A percentile compares a stretch with the other conserved stretches of the same genome.
Evolutionary conservation across 1,139 yeast species (phyloP).

Genomic region (Kodamaea plutei): DNA sequence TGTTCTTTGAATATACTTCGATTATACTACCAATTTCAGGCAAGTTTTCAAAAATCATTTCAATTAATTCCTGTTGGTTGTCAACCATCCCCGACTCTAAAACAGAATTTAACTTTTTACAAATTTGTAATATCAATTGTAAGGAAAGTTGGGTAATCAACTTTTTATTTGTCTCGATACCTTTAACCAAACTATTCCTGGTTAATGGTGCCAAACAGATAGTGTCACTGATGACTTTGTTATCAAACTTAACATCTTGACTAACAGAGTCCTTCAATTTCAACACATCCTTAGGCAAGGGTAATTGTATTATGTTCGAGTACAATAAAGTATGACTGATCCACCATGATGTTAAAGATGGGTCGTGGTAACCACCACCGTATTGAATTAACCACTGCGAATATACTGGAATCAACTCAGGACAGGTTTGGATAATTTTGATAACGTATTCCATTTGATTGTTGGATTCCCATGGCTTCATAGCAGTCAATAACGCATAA

Average conservation of each 20-base stretch:
- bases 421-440: conserved; percentile 48
- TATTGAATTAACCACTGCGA: conserved; percentile 51
- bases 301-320: conserved; percentile 52
- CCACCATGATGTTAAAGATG: conserved; percentile 77
- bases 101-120: conserved; percentile 37
- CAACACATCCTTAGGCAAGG: conserved; percentile 23
- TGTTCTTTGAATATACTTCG: conserved; percentile 14
- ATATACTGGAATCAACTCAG: conserved; percentile 76
- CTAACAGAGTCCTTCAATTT: too few species aligned
- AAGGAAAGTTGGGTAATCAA: conserved; percentile 64
- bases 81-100: conserved; percentile 30
- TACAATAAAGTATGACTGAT: conserved; percentile 65
- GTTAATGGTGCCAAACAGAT: conserved; percentile 68
- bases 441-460: conserved; percentile 55
- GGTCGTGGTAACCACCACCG: conserved; percentile 62
- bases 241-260: conserved; percentile 13
- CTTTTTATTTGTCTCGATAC: conserved; percentile 47
- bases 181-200: conserved; percentile 52
- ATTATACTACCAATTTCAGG: conserved; percentile 26
- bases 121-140: conserved; percentile 50
- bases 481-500: conserved; percentile 54
- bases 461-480: conserved; percentile 81
- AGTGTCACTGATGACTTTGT: conserved; percentile 40
- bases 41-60: conserved; percentile 24
- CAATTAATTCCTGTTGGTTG: conserved; percentile 27